phyloP scores from a whole-genome alignment of 257 asterid genomes.

The Echites panduratus region DNA sequence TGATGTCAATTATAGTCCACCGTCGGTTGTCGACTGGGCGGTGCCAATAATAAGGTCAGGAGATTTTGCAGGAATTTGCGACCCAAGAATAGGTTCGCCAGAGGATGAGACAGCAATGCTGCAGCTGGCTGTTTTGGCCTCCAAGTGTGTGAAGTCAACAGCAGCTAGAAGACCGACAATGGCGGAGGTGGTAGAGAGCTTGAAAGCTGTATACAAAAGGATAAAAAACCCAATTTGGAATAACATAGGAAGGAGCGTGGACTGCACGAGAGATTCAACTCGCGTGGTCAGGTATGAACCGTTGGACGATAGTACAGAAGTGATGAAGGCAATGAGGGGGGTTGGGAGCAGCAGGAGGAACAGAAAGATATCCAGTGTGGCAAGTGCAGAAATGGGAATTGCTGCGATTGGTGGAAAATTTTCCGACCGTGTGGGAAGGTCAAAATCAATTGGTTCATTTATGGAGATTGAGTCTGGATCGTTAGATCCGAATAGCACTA shows the following conservation, averaged over 20 bases:
- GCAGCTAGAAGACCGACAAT: constrained; percentile 67
- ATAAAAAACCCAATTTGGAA: constrained; percentile 37
- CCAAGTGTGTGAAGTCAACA: constrained; percentile 50
- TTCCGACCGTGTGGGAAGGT: constrained; percentile 29
- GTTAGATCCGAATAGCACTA: constrained; percentile 23
- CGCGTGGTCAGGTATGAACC: constrained; percentile 39
- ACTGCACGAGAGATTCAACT: constrained; percentile 25
- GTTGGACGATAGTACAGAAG: constrained; percentile 55
- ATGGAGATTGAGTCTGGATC: constrained; percentile 40
- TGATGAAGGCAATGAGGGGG: constrained; percentile 23
- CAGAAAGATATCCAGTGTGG: constrained; percentile 53
- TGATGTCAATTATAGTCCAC: constrained; percentile 69
- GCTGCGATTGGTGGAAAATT: constrained; percentile 18
- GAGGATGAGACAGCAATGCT: constrained; percentile 40
- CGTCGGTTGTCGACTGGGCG: constrained; percentile 87
- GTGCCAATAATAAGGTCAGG: constrained; percentile 57
- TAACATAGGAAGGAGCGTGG: constrained; percentile 52
- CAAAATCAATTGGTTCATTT: constrained; percentile 60
- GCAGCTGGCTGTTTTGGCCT: constrained; percentile 51
- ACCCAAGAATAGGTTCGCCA: constrained; percentile 51
- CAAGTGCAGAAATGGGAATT: constrained; percentile 15
- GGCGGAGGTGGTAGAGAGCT: constrained; percentile 61
- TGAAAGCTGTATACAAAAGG: constrained; percentile 39
- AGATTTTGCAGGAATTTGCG: constrained; percentile 38
- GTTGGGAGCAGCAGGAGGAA: constrained; percentile 44